phyloP scores from a whole-genome alignment of 768 basidiomycete genomes.

The Phlebiopsis flavidoalba region DNA sequence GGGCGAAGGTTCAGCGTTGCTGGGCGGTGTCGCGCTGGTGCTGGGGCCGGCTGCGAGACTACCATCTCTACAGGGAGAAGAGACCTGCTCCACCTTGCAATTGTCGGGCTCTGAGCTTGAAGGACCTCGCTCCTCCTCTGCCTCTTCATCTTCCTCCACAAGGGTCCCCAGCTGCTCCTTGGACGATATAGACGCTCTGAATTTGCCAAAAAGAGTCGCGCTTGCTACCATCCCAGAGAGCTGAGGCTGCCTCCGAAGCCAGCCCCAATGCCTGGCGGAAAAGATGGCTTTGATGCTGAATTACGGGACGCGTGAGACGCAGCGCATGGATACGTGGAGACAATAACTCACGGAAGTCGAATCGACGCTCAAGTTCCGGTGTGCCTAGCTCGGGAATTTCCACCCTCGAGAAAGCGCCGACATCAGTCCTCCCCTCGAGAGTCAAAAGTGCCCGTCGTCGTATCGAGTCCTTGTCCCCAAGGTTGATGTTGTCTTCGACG shows the following conservation, averaged over 20 bases:
- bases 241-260: slow-evolving; percentile 37
- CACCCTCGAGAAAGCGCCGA: slow-evolving; percentile 61
- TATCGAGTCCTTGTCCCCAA: slow-evolving; percentile 73
- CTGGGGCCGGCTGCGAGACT: slow-evolving; percentile 21
- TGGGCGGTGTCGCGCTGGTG: slow-evolving; percentile 55
- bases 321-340: neutral
- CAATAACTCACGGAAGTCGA: slow-evolving; percentile 60
- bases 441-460: slow-evolving; percentile 81
- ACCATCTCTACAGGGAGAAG: slow-evolving; percentile 9
- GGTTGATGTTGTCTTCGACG: slow-evolving; percentile 62
- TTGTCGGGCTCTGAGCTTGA: neutral
- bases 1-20: slow-evolving; percentile 64
- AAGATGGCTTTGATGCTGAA: slow-evolving; percentile 57
- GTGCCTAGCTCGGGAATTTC: slow-evolving; percentile 77
- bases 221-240: slow-evolving; percentile 45
- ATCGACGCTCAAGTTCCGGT: slow-evolving; percentile 48
- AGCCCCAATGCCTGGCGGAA: slow-evolving; percentile 42
- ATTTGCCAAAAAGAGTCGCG: slow-evolving; percentile 79
- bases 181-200: slow-evolving; percentile 51
- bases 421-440: slow-evolving; percentile 77
- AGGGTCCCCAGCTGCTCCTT: slow-evolving; percentile 79
- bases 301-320: neutral
- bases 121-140: slow-evolving; percentile 7
- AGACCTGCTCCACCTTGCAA: neutral
- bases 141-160: slow-evolving; percentile 79